A percentile compares a stretch with the other conserved stretches of the same genome.
Evolutionary conservation across 1,139 yeast genomes (phyloP).

Genomic region (Pichia sp.): DNA sequence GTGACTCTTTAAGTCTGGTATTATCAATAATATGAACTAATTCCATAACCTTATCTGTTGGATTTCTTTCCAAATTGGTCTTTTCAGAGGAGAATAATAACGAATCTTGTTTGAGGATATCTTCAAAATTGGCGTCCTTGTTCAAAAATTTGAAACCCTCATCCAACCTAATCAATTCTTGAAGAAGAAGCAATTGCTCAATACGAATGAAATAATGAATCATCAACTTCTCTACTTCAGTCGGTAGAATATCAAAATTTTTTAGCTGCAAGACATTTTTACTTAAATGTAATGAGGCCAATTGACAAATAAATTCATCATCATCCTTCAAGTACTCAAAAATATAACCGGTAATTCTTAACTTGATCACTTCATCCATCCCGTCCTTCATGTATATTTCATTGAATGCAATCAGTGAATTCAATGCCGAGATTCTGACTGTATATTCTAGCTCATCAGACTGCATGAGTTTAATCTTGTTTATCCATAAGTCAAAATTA

Average conservation of each 20-base stretch:
- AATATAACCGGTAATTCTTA: slow-evolving; percentile 24
- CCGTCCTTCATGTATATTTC: slow-evolving; percentile 6
- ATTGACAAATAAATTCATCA: slow-evolving; percentile 40
- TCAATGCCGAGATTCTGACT: slow-evolving; percentile 40
- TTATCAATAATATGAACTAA: slow-evolving; percentile 8
- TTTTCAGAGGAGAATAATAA: slow-evolving; percentile 43
- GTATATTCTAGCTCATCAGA: slow-evolving; percentile 38
- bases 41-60: slow-evolving; percentile 16
- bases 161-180: no score
- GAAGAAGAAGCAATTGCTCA: no score
- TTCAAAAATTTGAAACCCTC: slow-evolving; percentile 6
- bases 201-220: slow-evolving; percentile 15
- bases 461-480: slow-evolving; percentile 25
- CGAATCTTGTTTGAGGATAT: slow-evolving; percentile 8
- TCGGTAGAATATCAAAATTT: slow-evolving; percentile 16
- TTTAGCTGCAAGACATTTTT: slow-evolving; percentile 17
- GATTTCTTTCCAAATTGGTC: slow-evolving; percentile 41
- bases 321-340: slow-evolving; percentile 49
- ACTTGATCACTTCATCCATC: slow-evolving; percentile 1
- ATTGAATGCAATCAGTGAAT: slow-evolving; percentile 32
- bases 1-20: neutral
- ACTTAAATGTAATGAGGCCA: slow-evolving; percentile 31
- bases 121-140: slow-evolving; percentile 6
- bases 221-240: slow-evolving; percentile 26
- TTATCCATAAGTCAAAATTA: slow-evolving; percentile 26